Conservation (phyloP, 768 basidiomycete species). For the Suillus placidus region DNA sequence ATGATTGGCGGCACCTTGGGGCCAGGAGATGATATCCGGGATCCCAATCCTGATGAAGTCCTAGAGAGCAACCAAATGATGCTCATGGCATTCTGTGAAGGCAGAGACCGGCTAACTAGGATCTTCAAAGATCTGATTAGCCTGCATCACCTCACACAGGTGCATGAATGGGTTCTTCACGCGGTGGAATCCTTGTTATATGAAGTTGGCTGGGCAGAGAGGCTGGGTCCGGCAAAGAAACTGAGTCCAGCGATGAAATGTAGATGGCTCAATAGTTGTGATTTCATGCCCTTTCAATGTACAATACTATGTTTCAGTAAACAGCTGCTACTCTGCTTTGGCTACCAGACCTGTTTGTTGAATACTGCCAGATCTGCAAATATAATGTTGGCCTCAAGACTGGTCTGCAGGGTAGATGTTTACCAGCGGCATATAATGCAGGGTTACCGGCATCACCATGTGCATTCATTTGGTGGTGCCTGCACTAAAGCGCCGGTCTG, state of each 20-base stretch:
- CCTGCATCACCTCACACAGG: background rate
- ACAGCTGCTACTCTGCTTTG: no score
- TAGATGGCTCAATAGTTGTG: background rate
- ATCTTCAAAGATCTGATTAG: background rate
- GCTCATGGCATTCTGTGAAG: background rate
- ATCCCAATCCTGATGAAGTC: background rate
- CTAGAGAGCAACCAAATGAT: background rate
- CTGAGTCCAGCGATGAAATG: background rate
- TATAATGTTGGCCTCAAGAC: no score
- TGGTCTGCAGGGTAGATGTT: no score
- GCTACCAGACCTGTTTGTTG: no score
- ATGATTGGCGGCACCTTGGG: background rate
- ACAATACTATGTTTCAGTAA: no score
- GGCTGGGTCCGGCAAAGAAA: no score
- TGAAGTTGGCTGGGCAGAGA: background rate
- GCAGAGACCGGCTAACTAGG: background rate
- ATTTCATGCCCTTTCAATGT: background rate
- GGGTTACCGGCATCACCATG: no score
- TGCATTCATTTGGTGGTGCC: no score
- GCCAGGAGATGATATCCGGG: background rate
- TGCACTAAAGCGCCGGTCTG: no score
- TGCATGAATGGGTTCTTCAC: background rate
- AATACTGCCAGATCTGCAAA: no score
- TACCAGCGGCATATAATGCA: no score
- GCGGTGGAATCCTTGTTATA: background rate